These are phyloP conservation scores for Artemisia annua DNA, from an alignment of 129 eudicot genomes.

Conservation along the genomic window DNA sequence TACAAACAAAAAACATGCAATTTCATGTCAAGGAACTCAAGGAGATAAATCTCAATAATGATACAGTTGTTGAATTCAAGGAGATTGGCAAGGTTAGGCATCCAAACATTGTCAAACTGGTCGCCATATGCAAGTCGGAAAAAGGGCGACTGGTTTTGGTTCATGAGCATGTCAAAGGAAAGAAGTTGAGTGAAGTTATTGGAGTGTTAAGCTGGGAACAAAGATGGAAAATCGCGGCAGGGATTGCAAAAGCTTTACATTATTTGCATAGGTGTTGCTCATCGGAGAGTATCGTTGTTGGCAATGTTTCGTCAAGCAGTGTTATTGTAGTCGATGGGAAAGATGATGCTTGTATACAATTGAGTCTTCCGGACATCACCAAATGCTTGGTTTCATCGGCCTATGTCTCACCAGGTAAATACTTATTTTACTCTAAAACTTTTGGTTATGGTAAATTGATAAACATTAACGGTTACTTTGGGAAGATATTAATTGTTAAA, in stretches of 20 bases:
- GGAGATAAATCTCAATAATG: conserved; percentile 15
- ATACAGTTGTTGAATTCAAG: conserved; percentile 25
- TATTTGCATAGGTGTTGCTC: conserved; percentile 58
- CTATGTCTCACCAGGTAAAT: conserved; percentile 70
- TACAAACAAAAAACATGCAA: conserved; percentile 32
- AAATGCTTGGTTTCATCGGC: conserved; percentile 59
- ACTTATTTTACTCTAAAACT: not conserved
- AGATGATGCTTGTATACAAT: conserved; percentile 47
- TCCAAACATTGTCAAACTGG: conserved; percentile 47
- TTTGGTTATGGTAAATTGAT: no score
- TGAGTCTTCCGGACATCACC: conserved; percentile 38
- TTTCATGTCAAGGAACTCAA: conserved; percentile 42
- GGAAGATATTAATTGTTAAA: no score
- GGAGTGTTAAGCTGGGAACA: conserved; percentile 53
- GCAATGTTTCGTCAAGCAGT: conserved; percentile 53
- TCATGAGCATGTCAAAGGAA: conserved; percentile 64
- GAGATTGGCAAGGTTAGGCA: conserved; percentile 48
- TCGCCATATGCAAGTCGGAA: conserved; percentile 55
- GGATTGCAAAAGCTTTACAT: conserved; percentile 59
- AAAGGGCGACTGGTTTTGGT: conserved; percentile 52
- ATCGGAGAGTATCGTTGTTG: conserved; percentile 35
- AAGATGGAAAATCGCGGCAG: conserved; percentile 49
- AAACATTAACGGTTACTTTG: no score
- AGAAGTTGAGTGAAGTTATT: conserved; percentile 47
- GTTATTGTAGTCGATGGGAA: conserved; percentile 46